These are phyloP conservation scores for Dryas drummondii DNA, from an alignment of 306 rosid species.

Conservation along the genomic window DNA sequence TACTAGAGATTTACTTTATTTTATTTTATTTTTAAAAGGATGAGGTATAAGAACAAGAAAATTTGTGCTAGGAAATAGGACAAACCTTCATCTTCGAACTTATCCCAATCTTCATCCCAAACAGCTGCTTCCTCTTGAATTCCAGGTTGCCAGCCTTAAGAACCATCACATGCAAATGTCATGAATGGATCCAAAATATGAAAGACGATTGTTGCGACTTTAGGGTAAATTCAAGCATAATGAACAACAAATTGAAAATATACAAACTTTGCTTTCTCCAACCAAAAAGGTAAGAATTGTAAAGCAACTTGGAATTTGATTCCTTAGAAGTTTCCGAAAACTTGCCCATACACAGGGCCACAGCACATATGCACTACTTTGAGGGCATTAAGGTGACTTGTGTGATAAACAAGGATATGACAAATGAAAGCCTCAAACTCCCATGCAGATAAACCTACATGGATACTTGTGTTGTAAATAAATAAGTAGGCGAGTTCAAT, in stretches of 20 bases:
- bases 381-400: background rate
- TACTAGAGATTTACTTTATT: background rate
- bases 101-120: slow-evolving; percentile 99
- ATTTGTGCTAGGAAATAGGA: slow-evolving; percentile 2
- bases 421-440: background rate
- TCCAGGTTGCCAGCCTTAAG: slow-evolving; percentile 94
- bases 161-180: slow-evolving; percentile 30
- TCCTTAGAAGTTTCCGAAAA: background rate
- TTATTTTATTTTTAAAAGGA: too few relatives aligned
- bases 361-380: background rate
- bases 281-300: background rate
- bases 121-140: slow-evolving; percentile 69
- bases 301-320: background rate
- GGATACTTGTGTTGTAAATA: background rate
- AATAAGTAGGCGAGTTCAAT: background rate
- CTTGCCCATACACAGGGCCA: background rate
- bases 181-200: slow-evolving; percentile 19
- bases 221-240: background rate
- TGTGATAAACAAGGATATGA: too few relatives aligned
- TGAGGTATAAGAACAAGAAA: background rate
- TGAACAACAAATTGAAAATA: background rate
- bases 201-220: background rate
- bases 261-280: background rate
- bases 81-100: slow-evolving; percentile 95
- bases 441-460: background rate